A percentile compares a stretch with the other conserved stretches of the same genome.
Evolutionary conservation across 768 basidiomycete genomes (phyloP).

Genomic region (Suillus lakei): DNA sequence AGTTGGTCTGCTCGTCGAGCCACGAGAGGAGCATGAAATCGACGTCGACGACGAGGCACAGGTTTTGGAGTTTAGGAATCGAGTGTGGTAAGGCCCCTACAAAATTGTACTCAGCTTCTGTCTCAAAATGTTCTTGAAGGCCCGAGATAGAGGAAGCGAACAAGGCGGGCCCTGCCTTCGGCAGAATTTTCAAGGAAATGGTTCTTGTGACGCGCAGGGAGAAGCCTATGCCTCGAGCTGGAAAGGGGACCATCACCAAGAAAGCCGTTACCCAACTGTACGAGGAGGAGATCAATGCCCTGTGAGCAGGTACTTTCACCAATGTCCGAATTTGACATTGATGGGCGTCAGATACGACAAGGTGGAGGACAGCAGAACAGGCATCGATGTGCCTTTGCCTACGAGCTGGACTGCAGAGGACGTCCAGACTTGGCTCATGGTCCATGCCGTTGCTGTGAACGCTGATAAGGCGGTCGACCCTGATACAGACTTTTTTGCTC

Average conservation of each 20-base stretch:
- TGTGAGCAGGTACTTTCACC: constrained; percentile 37
- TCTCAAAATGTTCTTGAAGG: constrained; percentile 26
- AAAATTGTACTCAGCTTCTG: background rate
- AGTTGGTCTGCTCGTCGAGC: constrained; percentile 38
- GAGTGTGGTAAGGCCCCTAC: constrained; percentile 30
- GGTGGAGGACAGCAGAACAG: constrained; percentile 32
- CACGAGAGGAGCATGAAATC: constrained; percentile 15
- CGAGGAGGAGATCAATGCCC: constrained; percentile 47
- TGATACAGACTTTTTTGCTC: constrained; percentile 23
- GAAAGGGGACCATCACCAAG: constrained; percentile 50
- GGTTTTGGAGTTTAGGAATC: constrained; percentile 33
- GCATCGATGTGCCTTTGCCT: constrained; percentile 26
- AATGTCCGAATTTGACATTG: background rate
- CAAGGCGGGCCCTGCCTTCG: constrained; percentile 42
- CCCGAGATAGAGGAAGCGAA: constrained; percentile 50
- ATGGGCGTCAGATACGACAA: constrained; percentile 34
- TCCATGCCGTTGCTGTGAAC: constrained; percentile 25
- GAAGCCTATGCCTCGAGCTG: constrained; percentile 49
- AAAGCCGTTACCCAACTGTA: constrained; percentile 45
- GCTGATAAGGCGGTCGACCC: constrained; percentile 9
- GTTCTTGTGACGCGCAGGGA: constrained; percentile 46
- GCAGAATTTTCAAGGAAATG: constrained; percentile 57
- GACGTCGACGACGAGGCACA: constrained; percentile 27
- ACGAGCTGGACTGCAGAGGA: constrained; percentile 25
- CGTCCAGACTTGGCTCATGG: constrained; percentile 32